Base-by-base conservation (phyloP, 1,284 basidiomycete genomes). In the Leccinum fallax region DNA sequence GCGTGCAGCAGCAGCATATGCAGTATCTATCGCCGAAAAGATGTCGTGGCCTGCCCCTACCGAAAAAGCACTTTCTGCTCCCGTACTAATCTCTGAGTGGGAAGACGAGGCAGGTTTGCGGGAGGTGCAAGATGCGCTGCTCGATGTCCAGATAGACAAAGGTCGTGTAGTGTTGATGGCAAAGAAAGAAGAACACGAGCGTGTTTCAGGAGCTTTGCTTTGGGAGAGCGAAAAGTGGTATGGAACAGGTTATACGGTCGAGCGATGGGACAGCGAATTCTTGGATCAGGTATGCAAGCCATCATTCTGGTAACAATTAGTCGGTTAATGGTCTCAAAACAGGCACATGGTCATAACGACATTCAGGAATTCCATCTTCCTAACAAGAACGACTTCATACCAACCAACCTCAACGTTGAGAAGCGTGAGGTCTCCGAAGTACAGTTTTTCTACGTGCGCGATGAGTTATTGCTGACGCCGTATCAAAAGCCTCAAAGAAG, bases 191-290 rank as follows among this genome's bases (percentile, higher is more conserved):
- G 85, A 93, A 76, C 80, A 87, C 77, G 80, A 82, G 73, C 83
- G 83, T 68, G 60, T 88, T 34, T 70, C 75, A 57, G 81, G 83
- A 19, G 79, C 73, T 62, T 67, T 72, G 6, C 68, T 74, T 15
- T 97, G 93, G 86, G 78, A 87, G 65, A 80, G 83, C 58, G 93
- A 92, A 73, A 93, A 92, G 61, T 89, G 91, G 83, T 98, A 98
- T 75, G 92, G 89, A 4, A 97, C 95, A 0, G 83, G 87, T 67
- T 97, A 95, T 74, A 80, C 80, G 48, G 86, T 93, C 26, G 83
- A 89, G 66, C 80, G 80, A 61, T 87, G 94, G 66, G 83, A 88
- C 48, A 80, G 86, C 34, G 83, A 84, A 28, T 88, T 95, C 67
- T 67, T 92, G 34, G 72, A 78, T 63, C 76, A 88, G 80, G 93